A percentile compares a stretch with the other conserved stretches of the same genome.
phyloP scores from a whole-genome alignment of 2,329 filamentous ascomycete species.

The Trichophyton rubrum region DNA sequence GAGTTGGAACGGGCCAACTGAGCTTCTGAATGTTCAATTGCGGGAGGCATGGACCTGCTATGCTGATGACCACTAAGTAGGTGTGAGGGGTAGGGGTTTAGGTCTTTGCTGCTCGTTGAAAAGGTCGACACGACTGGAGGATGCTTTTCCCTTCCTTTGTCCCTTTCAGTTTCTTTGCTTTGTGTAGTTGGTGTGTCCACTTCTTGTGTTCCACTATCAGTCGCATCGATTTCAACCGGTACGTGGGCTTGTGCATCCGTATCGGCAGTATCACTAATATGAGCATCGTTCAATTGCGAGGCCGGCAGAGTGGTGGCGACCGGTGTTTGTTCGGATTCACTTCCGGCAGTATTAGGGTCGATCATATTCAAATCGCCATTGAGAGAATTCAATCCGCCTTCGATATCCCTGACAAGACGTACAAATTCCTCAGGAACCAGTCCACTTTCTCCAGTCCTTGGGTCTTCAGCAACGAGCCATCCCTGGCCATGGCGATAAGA shows the following conservation, averaged over 20 bases:
- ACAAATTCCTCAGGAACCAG: conserved; percentile 96
- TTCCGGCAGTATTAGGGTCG: conserved; percentile 1
- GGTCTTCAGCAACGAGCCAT: conserved; percentile 94
- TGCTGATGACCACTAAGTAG: conserved; percentile 23
- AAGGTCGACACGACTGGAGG: conserved; percentile 40
- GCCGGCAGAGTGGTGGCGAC: conserved; percentile 16
- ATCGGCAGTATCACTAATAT: neutral
- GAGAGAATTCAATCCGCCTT: conserved; percentile 70
- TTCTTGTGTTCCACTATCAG: neutral
- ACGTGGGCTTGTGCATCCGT: neutral
- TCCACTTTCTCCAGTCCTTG: conserved; percentile 83
- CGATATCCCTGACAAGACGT: conserved; percentile 78
- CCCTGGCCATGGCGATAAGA: conserved; percentile 93
- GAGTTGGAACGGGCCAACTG: conserved; percentile 12
- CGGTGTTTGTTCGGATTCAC: conserved; percentile 21
- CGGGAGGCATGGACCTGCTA: conserved; percentile 17
- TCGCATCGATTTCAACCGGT: neutral
- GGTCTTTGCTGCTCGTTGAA: conserved; percentile 40
- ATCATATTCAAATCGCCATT: conserved; percentile 39
- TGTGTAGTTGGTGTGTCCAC: neutral
- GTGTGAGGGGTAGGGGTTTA: conserved; percentile 35
- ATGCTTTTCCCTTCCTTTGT: conserved; percentile 22
- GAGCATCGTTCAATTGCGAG: neutral
- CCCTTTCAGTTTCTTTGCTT: conserved; percentile 3
- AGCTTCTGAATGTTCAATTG: conserved; percentile 18